Base-by-base conservation (phyloP, 257 asterid species). In the Petunia axillaris region DNA sequence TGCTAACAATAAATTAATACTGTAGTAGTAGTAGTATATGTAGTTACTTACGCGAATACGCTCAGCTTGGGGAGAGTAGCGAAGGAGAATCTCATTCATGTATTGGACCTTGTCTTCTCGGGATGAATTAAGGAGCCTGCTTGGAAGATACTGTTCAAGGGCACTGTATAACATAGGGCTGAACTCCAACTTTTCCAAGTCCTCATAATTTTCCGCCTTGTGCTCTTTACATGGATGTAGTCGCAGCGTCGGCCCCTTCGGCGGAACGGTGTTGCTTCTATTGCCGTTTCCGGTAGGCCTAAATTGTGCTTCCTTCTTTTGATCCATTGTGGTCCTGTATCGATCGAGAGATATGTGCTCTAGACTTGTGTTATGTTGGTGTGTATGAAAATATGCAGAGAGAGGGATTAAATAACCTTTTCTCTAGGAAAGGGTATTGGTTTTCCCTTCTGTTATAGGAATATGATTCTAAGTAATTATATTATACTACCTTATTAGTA, bases 71-170 rank as follows among this genome's bases (percentile, higher is more conserved):
- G 98, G 93, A 58, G 90, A 93, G 85, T 94, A 93, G 14, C 96
- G 93, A 60, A 82, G 87, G 53, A 94, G 93, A 78, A 94, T 91
- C 52, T 93, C 90, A 35, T 91, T 89, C 93, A 93, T 93, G 87
- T 88, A 89, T 14, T 86, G 82, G 74, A 87, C 90, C 91, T 93
- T 94, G 63, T 80, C 83, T 7, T 94, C 94, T 13, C 98, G 93
- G 54, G 90, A 9, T 76, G 89, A 89, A 25, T 52, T 80, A 60
- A 94, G 84, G 4, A 93, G 71, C 67, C 83, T 77, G 2, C 90
- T 91, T 40, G 98, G 95, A 80, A 95, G 89, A 79, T 91, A 90
- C 75, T 91, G 87, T 89, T 95, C 98, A 80, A 95, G 78, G 14
- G 93, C 85, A 89, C 92, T 91, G 74, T 89, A 93, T 57, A 94